phyloP scores from a whole-genome alignment of 257 asterid genomes.

The Penstemon eatonii region DNA sequence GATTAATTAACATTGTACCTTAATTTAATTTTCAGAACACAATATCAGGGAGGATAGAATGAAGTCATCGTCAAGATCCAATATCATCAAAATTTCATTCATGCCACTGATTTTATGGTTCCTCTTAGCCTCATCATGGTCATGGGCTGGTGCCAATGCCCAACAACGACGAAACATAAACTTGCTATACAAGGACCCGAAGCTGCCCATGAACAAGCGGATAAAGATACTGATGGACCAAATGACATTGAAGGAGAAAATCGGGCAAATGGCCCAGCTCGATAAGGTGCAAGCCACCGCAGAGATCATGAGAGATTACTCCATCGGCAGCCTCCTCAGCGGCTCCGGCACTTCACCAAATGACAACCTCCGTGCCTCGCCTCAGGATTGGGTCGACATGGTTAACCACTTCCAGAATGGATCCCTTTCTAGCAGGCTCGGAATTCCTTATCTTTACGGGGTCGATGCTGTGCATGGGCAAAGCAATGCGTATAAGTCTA shows the following conservation, averaged over 20 bases:
- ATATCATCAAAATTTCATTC: not conserved
- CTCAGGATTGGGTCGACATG: not conserved
- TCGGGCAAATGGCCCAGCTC: constrained; percentile 29
- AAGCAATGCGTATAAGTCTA: not conserved
- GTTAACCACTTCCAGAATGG: not conserved
- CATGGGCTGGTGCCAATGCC: not conserved
- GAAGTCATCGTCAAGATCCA: too few relatives aligned
- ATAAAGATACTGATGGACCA: not conserved
- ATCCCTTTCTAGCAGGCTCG: not conserved
- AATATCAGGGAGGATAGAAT: too few relatives aligned
- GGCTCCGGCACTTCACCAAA: not conserved
- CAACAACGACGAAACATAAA: not conserved
- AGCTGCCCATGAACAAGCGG: not conserved
- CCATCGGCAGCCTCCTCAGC: constrained; percentile 10
- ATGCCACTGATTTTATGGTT: constrained; percentile 3
- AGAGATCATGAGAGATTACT: constrained; percentile 6
- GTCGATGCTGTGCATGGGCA: not conserved
- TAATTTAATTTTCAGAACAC: too few relatives aligned
- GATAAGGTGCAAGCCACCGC: not conserved
- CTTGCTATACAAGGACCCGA: not conserved
- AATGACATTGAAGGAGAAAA: constrained; percentile 21
- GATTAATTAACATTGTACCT: too few relatives aligned
- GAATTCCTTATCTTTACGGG: not conserved
- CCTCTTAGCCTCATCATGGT: not conserved
- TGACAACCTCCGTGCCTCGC: not conserved